Conservation (phyloP, 495 filamentous ascomycete species). For the Darksidea phi region DNA sequence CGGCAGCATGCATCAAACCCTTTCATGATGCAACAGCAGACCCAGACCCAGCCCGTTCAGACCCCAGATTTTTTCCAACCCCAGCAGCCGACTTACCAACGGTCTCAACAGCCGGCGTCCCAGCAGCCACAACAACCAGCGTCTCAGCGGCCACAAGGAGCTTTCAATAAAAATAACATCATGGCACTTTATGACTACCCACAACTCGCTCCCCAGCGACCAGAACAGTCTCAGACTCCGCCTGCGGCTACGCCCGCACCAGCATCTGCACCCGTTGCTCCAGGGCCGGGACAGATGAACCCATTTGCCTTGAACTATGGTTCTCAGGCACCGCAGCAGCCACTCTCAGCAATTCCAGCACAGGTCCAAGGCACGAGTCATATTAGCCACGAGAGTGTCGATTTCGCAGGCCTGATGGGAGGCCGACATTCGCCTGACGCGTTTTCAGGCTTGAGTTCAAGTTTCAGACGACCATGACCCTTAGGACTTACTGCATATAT, state of each 20-base stretch:
- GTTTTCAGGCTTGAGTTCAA: constrained; percentile 88
- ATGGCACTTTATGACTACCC: constrained; percentile 82
- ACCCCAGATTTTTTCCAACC: constrained; percentile 14
- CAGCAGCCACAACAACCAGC: constrained; percentile 44
- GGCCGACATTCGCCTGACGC: constrained; percentile 94
- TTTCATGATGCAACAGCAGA: constrained; percentile 6
- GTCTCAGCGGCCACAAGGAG: constrained; percentile 43
- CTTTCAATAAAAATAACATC: constrained; percentile 76
- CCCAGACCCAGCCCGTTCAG: neutral
- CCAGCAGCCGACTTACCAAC: constrained; percentile 9
- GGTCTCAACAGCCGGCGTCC: no score
- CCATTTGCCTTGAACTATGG: constrained; percentile 40
- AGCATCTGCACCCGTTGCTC: constrained; percentile 10
- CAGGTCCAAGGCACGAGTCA: constrained; percentile 46
- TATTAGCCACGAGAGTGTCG: constrained; percentile 86
- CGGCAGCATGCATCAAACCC: constrained; percentile 11
- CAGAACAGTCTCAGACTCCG: constrained; percentile 39
- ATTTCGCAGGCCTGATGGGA: constrained; percentile 65
- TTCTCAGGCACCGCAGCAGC: constrained; percentile 35
- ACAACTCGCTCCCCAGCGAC: constrained; percentile 60
- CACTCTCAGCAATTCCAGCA: constrained; percentile 31
- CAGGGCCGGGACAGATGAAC: constrained; percentile 37
- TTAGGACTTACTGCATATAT: constrained; percentile 1
- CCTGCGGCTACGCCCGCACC: constrained; percentile 7
- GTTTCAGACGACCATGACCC: constrained; percentile 46